Conservation (phyloP, 371 early-diverging fungal species). For the Sporodiniella umbellata region DNA sequence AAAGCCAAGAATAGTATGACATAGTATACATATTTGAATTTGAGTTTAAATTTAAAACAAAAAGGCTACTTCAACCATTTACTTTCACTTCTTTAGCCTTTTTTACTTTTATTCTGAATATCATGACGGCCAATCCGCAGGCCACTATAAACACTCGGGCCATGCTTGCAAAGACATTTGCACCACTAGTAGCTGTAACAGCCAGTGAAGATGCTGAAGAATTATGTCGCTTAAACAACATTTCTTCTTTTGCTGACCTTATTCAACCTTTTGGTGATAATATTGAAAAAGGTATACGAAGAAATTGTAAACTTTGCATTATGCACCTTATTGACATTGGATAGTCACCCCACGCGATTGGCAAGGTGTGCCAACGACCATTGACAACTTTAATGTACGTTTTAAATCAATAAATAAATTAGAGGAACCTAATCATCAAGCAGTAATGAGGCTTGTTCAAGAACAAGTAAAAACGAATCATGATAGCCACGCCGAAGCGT, state of each 20-base stretch:
- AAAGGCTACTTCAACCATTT: not conserved
- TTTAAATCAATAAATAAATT: constrained; percentile 60
- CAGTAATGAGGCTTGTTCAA: constrained; percentile 52
- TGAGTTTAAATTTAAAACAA: too few relatives aligned
- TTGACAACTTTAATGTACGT: constrained; percentile 71
- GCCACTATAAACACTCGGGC: constrained; percentile 37
- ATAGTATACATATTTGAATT: too few relatives aligned
- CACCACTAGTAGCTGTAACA: constrained; percentile 74
- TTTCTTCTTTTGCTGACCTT: constrained; percentile 70
- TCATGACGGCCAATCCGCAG: not conserved
- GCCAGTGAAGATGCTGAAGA: constrained; percentile 74
- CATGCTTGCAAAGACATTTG: constrained; percentile 58
- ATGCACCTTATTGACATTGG: not conserved
- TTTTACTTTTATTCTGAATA: constrained; percentile 1
- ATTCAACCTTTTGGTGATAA: constrained; percentile 81
- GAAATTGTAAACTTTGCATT: constrained; percentile 38
- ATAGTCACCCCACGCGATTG: constrained; percentile 70
- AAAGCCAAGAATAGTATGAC: too few relatives aligned
- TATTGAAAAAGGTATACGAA: constrained; percentile 59
- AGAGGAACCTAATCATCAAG: constrained; percentile 55
- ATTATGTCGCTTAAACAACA: constrained; percentile 63
- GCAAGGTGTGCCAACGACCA: constrained; percentile 57
- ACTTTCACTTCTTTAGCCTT: not conserved
- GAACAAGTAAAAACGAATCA: constrained; percentile 45
- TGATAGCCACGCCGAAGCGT: constrained; percentile 12